Percentiles rank a stretch among this genome's conserved stretches.
Evolutionary conservation across 1,284 basidiomycete species (phyloP).

Genomic region (Neonothopanus nambi): DNA sequence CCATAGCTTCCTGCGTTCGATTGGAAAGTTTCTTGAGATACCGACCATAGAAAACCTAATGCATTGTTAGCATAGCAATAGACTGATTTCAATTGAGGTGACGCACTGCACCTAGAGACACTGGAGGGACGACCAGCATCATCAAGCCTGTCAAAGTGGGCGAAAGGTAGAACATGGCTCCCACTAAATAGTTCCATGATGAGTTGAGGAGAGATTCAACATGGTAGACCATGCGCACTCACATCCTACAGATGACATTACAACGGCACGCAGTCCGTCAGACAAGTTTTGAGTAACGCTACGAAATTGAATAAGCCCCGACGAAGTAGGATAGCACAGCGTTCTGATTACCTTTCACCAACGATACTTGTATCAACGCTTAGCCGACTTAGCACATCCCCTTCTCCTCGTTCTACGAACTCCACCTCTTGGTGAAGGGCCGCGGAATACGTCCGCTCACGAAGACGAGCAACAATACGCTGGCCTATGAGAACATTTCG

Average conservation of each 20-base stretch:
- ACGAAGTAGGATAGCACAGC: not conserved
- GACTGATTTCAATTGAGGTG: not conserved
- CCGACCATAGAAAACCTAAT: slow-evolving; percentile 88
- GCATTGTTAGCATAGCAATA: slow-evolving; percentile 4
- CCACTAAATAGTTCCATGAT: slow-evolving; percentile 63
- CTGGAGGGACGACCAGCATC: slow-evolving; percentile 93
- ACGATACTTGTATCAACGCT: slow-evolving; percentile 94
- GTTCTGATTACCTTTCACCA: slow-evolving; percentile 73
- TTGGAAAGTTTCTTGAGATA: slow-evolving; percentile 93
- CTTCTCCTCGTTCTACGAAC: slow-evolving; percentile 90
- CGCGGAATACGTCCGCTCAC: slow-evolving; percentile 81
- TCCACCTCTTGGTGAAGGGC: slow-evolving; percentile 89
- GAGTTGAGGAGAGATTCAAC: slow-evolving; percentile 10
- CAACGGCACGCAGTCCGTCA: slow-evolving; percentile 84
- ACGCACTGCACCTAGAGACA: slow-evolving; percentile 90
- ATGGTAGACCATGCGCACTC: slow-evolving; percentile 31
- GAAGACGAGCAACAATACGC: slow-evolving; percentile 87
- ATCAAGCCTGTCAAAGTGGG: slow-evolving; percentile 89
- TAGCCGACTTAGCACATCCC: slow-evolving; percentile 90
- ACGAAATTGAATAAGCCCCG: not conserved
- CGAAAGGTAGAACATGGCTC: slow-evolving; percentile 96
- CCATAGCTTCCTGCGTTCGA: slow-evolving; percentile 91
- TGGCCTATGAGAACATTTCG: slow-evolving; percentile 60
- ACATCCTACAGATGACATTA: slow-evolving; percentile 90
- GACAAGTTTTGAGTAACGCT: slow-evolving; percentile 91